Evolutionary conservation across 768 basidiomycete genomes (phyloP), one percentile per base, ranked within the genome.

Genomic region (Rhizopogon vulgaris): DNA sequence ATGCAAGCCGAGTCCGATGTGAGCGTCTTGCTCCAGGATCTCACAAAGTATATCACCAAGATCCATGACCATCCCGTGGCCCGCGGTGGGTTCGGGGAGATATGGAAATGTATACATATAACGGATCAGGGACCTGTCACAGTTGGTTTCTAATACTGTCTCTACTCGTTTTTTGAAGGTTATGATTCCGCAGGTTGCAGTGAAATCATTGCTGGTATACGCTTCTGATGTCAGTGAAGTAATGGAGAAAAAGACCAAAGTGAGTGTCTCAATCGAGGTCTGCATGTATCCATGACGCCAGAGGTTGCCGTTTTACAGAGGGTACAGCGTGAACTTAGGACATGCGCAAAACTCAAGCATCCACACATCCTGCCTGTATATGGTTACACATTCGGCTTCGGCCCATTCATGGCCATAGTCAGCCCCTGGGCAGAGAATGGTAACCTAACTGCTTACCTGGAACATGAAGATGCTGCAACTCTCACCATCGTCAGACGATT

Each of bases 351-450:
- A 32, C 53, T 64, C 12, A 15, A 49, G 11, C 60, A 64, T 42
- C 37, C 38, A 24, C 63, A 64, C 45, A 51, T 63, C 17, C 24
- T 64, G 7, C 54, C 58, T 6, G 52, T 63, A 18, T 54, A 39
- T 36, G 60, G 63, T 14, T 38, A 55, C 4, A 46, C 57, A 10
- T 55, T 41, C 24, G 60, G 57, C 39, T 63, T 57, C 45, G 60
- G 62, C 14, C 57, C 48, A 7, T 56, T 50, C 25, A 34, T 52
- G 24, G 58, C 60, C 11, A 61, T 61, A 56, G 54, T 64, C n/a
- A 63, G 51, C 37, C 61, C 61, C 1, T 58, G 60, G 58, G 47
- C 54, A 22, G 60, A 56, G 12, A 51, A 61, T 10, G 60, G 57
- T 2, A 53, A 41, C 24, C 38, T 62, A 38, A 56, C 30, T 2